These are phyloP conservation scores for Eimeria tenella DNA, from an alignment of 169 alveolate genomes.

Conservation along the genomic window DNA sequence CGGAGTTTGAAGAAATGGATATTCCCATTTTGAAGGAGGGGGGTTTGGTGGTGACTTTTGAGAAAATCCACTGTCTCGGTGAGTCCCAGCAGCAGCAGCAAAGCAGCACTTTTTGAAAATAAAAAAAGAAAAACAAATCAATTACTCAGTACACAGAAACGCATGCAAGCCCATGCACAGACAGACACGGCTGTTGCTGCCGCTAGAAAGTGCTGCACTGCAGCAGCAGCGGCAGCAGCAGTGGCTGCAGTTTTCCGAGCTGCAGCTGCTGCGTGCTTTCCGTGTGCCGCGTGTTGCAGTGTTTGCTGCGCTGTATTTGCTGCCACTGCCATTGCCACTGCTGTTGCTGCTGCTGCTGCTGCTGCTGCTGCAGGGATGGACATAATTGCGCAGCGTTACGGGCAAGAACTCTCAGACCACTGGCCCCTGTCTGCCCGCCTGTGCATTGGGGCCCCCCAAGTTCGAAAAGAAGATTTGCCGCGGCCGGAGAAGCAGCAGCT, in stretches of 20 bases:
- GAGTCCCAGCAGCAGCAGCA: neutral
- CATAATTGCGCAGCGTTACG: slow-evolving; percentile 66
- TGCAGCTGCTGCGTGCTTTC: neutral
- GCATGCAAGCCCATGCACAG: neutral
- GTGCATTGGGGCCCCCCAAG: slow-evolving; percentile 18
- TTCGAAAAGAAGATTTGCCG: slow-evolving; percentile 3
- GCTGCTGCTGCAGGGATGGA: slow-evolving; percentile 72
- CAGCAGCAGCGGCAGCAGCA: neutral
- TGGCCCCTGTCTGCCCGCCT: slow-evolving; percentile 78
- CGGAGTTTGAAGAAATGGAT: slow-evolving; percentile 70
- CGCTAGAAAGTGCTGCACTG: neutral
- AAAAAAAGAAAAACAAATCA: too few relatives aligned
- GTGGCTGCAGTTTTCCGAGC: neutral
- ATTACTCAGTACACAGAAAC: too few relatives aligned
- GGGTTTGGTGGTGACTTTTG: slow-evolving; percentile 14
- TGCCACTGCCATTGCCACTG: neutral
- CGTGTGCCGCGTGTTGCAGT: neutral
- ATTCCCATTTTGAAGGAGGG: slow-evolving; percentile 64
- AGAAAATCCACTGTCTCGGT: slow-evolving; percentile 60
- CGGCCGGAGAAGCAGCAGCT: slow-evolving; percentile 50
- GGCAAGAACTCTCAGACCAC: slow-evolving; percentile 73
- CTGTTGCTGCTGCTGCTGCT: neutral
- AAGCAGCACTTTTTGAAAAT: neutral
- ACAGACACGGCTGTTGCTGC: neutral
- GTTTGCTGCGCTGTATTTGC: neutral